Base-by-base conservation (phyloP, 805 yeast species). In the Saturnispora bothae region DNA sequence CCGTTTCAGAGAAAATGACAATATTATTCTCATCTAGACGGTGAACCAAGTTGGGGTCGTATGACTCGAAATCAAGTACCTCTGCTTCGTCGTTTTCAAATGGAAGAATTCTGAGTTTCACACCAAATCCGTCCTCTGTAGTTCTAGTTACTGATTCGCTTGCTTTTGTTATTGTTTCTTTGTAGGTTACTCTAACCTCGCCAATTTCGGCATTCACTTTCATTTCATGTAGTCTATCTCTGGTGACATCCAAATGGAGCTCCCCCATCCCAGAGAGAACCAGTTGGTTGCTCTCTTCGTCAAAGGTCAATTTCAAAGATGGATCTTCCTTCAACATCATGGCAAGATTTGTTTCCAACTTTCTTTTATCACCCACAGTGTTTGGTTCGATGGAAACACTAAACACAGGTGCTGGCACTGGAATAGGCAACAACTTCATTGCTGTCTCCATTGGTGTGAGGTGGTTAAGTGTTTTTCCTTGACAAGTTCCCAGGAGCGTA, bases 221-320 rank as follows among this genome's bases (percentile, higher is more conserved):
- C 69, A 86, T 67, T 41, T 85, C 95, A 31, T 71, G 72, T 30
- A 86, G 66, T 39, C 96, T 66, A 49, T 84, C 92, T 34, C 68
- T 69, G 2, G 92, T 82, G 47, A 92, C 86, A 48, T 92, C 97
- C 35, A 92, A 66, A 60, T 92, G 98, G 34, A 92, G 66, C 53
- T 92, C 97, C 29, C 98, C 98, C 97, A 89, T 89, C 23, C 98
- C 98, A 15, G 95, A 78, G 22, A 92, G 59, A 20, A 88, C 71
- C 2, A 88, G 78, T 60, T 92, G 96, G 5, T 92, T 95, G 40
- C 84, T 66, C 48, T 89, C 97, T 42, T 84, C 88, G 55, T 92
- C 83, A 35, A 66, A 69, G 3, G 73, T 59, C 6, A 84, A 69
- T 22, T 74, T 71, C 43, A 92, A 65, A 35, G 95, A 83, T 3